A percentile compares a stretch with the other conserved stretches of the same genome.
Evolutionary conservation across 1,139 yeast genomes (phyloP).

Genomic region (Yamadazyma atmosphaerica): DNA sequence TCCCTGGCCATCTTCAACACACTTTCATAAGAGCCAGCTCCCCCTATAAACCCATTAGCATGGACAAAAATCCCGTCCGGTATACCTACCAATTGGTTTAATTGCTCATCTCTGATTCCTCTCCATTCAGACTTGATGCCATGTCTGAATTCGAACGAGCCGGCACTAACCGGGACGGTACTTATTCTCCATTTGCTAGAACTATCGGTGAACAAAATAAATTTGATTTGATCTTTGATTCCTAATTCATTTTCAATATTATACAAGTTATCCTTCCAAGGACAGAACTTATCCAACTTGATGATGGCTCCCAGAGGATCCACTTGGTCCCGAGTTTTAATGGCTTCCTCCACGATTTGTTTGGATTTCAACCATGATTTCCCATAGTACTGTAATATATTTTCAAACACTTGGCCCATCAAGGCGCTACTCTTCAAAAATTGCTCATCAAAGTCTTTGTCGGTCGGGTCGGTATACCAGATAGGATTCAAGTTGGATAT

Average conservation of each 20-base stretch:
- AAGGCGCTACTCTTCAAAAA: slow-evolving; percentile 73
- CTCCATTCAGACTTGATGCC: slow-evolving; percentile 91
- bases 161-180: slow-evolving; percentile 74
- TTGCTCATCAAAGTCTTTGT: slow-evolving; percentile 62
- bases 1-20: slow-evolving; percentile 74
- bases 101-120: slow-evolving; percentile 86
- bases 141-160: slow-evolving; percentile 81
- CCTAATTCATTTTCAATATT: slow-evolving; percentile 61
- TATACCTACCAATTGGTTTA: slow-evolving; percentile 72
- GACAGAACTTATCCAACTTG: slow-evolving; percentile 70
- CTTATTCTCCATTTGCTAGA: slow-evolving; percentile 83
- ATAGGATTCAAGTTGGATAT: slow-evolving; percentile 78
- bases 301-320: slow-evolving; percentile 72
- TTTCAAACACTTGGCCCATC: slow-evolving; percentile 79
- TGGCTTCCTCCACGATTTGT: slow-evolving; percentile 69
- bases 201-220: slow-evolving; percentile 78
- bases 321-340: slow-evolving; percentile 51
- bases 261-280: slow-evolving; percentile 94
- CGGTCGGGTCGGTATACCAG: slow-evolving; percentile 72
- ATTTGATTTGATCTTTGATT: slow-evolving; percentile 46
- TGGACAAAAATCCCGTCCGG: slow-evolving; percentile 89
- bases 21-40: slow-evolving; percentile 78
- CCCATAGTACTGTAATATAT: slow-evolving; percentile 70
- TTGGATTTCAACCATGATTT: slow-evolving; percentile 92
- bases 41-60: slow-evolving; percentile 98